Percentiles rank a stretch among this genome's conserved stretches.
Conservation (phyloP, 1,284 basidiomycete genomes). For the Rhodotorula sp. region DNA sequence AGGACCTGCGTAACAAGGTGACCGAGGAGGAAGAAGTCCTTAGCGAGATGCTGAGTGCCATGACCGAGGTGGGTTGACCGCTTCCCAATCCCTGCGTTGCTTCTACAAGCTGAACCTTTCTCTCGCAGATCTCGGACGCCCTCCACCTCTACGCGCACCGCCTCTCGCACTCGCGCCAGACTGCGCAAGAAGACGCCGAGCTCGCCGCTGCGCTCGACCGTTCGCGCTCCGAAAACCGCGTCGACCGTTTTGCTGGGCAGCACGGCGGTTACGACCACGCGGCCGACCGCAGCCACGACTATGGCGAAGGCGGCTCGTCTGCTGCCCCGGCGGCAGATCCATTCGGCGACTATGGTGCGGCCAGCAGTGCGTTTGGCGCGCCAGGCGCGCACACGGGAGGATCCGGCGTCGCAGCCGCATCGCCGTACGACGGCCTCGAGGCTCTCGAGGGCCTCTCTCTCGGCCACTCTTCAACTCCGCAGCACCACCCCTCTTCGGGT, state of each 20-base stretch:
- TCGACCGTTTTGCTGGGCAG: constrained; percentile 15
- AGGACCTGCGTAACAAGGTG: background rate
- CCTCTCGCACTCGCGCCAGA: background rate
- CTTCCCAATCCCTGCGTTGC: background rate
- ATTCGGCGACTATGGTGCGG: background rate
- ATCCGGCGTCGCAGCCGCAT: background rate
- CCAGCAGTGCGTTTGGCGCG: background rate
- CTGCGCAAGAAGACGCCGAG: constrained; percentile 28
- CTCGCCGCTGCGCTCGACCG: constrained; percentile 33
- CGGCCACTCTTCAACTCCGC: background rate
- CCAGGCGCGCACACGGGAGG: background rate
- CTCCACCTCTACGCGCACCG: constrained; percentile 29
- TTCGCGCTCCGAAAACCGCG: constrained; percentile 27
- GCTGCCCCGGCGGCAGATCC: background rate
- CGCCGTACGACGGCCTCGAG: constrained; percentile 28
- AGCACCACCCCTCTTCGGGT: too few species aligned
- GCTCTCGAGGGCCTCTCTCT: constrained; percentile 4
- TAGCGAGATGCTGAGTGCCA: constrained; percentile 34
- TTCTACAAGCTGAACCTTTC: too few species aligned
- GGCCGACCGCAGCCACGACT: background rate
- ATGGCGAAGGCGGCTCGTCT: constrained; percentile 17
- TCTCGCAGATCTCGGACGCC: constrained; percentile 35
- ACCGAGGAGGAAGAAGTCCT: constrained; percentile 40
- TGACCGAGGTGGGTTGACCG: constrained; percentile 29
- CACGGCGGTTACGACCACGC: constrained; percentile 2